phyloP scores from a whole-genome alignment of 2,329 filamentous ascomycete genomes.

The Clarireedia monteithiana region DNA sequence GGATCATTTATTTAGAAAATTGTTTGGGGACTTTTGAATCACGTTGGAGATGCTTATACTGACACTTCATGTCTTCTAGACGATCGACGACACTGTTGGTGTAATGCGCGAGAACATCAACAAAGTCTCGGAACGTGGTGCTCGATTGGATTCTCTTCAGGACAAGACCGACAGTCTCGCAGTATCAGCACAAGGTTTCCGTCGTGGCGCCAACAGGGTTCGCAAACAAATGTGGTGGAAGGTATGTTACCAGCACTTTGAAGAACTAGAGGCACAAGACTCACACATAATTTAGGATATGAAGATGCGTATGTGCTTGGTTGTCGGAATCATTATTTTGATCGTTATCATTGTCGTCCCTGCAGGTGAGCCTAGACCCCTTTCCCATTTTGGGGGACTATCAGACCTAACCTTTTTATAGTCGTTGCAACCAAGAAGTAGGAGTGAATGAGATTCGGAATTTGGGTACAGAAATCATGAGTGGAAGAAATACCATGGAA shows the following conservation, averaged over 20 bases:
- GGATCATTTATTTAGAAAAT: not conserved
- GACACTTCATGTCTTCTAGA: slow-evolving; percentile 43
- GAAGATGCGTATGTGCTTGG: slow-evolving; percentile 99
- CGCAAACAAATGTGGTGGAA: slow-evolving; percentile 81
- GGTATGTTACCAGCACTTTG: not conserved
- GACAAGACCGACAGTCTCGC: slow-evolving; percentile 94
- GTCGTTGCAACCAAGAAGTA: slow-evolving; percentile 35
- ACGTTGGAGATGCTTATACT: slow-evolving; percentile 13
- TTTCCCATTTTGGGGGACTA: not conserved
- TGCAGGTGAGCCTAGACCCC: slow-evolving; percentile 56
- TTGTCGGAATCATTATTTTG: slow-evolving; percentile 83
- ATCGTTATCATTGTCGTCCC: slow-evolving; percentile 93
- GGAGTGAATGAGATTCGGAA: not conserved
- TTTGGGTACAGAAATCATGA: slow-evolving; percentile 8
- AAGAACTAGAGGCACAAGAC: not conserved
- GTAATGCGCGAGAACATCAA: slow-evolving; percentile 98
- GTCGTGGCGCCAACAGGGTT: slow-evolving; percentile 90
- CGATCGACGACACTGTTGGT: slow-evolving; percentile 94
- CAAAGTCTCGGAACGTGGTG: slow-evolving; percentile 89
- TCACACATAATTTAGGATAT: slow-evolving; percentile 7
- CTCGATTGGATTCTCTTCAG: slow-evolving; percentile 78
- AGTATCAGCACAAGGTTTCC: slow-evolving; percentile 88
- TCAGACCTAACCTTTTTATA: slow-evolving; percentile 12
- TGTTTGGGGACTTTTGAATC: not conserved
- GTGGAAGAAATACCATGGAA: slow-evolving; percentile 12